Evolutionary conservation across 768 basidiomycete species (phyloP).

Genomic region (Suillus decipiens): DNA sequence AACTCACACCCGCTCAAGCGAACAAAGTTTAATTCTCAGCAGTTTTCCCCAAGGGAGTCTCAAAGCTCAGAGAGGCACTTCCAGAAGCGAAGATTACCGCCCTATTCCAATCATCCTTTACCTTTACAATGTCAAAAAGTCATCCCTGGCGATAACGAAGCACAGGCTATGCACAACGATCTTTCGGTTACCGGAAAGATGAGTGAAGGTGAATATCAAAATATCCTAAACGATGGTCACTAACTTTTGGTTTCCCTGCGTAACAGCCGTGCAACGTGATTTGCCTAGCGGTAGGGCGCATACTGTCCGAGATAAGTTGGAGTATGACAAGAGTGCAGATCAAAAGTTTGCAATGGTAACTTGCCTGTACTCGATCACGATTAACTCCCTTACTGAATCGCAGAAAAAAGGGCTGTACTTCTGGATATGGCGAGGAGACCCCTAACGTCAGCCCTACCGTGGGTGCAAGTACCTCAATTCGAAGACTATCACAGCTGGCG

Average conservation of each 20-base stretch:
- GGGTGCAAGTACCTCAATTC: background rate
- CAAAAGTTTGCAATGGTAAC: background rate
- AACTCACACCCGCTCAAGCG: background rate
- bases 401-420: background rate
- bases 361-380: background rate
- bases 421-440: background rate
- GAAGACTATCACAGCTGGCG: background rate
- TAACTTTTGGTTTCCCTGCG: background rate
- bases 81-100: background rate
- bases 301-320: background rate
- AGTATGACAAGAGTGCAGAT: background rate
- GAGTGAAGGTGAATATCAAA: background rate
- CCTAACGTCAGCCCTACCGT: background rate
- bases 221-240: background rate
- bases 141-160: conserved; percentile 9
- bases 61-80: conserved; percentile 2
- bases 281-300: too few relatives aligned
- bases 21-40: background rate
- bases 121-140: conserved; percentile 19
- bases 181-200: background rate
- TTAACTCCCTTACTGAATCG: background rate
- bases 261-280: background rate
- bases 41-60: background rate
- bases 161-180: conserved; percentile 2
- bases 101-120: conserved; percentile 11